Percentiles rank a stretch among this genome's conserved stretches.
These are phyloP conservation scores for Exophiala viscosa DNA, from an alignment of 2,329 filamentous ascomycete species.

Conservation along the genomic window DNA sequence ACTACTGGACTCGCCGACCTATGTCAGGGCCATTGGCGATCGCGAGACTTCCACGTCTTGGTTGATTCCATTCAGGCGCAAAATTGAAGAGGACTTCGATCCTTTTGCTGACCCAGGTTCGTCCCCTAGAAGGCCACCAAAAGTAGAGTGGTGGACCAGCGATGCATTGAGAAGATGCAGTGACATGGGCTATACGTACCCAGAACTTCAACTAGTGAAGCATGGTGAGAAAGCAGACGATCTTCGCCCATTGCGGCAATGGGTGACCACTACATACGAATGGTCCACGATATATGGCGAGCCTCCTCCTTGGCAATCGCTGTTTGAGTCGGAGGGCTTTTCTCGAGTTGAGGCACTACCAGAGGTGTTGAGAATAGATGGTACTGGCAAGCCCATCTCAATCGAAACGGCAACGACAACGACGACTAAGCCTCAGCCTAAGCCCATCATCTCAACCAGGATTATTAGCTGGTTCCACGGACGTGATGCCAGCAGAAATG, in stretches of 20 bases:
- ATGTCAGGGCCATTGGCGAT: neutral
- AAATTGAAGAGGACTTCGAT: neutral
- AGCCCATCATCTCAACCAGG: neutral
- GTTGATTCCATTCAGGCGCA: neutral
- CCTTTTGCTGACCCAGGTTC: neutral
- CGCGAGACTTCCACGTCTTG: neutral
- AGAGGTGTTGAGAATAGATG: neutral
- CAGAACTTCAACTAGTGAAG: neutral
- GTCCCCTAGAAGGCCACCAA: neutral
- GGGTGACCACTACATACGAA: neutral
- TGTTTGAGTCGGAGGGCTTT: neutral
- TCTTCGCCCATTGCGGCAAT: neutral
- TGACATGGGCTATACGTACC: neutral
- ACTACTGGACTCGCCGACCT: neutral
- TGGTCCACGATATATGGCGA: neutral
- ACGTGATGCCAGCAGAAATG: neutral
- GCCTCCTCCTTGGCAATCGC: neutral
- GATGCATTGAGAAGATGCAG: neutral
- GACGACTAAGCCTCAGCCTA: neutral
- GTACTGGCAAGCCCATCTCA: neutral
- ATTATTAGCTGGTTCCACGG: neutral
- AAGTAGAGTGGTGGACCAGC: neutral
- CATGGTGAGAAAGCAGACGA: neutral
- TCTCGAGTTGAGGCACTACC: neutral
- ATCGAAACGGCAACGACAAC: neutral